Evolutionary conservation across 331 rosid species (phyloP), one percentile per base, ranked within the genome.

Genomic region (Arachis monticola): DNA sequence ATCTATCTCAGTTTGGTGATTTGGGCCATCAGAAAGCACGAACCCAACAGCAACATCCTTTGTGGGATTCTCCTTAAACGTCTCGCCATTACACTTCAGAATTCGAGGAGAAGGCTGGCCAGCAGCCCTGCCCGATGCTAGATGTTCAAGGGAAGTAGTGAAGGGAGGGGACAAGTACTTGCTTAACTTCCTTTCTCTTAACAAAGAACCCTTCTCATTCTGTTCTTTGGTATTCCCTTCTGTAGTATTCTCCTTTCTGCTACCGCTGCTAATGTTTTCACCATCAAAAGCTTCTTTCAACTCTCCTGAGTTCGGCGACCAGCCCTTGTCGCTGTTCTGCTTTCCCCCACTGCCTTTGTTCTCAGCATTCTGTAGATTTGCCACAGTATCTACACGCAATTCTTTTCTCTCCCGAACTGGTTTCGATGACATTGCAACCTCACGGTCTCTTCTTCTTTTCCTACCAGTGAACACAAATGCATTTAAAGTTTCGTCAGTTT

Each of bases 161-260:
- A 90, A 92, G 44, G 98, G 98, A 72, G 96, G 95, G 48, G 91
- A 92, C 83, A 92, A 80, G 82, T 92, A 92, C 87, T 85, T 90
- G 82, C 98, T 92, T 79, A 67, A 90, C 89, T 84, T 92, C 70
- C 95, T 92, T 76, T 90, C 93, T 79, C 98, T 84, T 0, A 83
- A 59, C 66, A 73, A 68, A 47, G 35, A 7, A 38, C 79, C 79
- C 70, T 73, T 83, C 44, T 75, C 88, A 53, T 13, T 77, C 73
- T 67, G 82, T 32, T 51, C 80, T 55, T 64, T 70, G 14, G 11
- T 72, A 64, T 55, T 80, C 46, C 64, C 83, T 79, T 75, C 73
- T 60, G 44, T 82, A 65, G 63, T 79, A 50, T 71, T 9, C 73
- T 47, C 73, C 14, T 38, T 69, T 75, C 67, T 60, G 48, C 61